Conservation (phyloP, 139 green algal species). For the Asterochloris sp. region DNA sequence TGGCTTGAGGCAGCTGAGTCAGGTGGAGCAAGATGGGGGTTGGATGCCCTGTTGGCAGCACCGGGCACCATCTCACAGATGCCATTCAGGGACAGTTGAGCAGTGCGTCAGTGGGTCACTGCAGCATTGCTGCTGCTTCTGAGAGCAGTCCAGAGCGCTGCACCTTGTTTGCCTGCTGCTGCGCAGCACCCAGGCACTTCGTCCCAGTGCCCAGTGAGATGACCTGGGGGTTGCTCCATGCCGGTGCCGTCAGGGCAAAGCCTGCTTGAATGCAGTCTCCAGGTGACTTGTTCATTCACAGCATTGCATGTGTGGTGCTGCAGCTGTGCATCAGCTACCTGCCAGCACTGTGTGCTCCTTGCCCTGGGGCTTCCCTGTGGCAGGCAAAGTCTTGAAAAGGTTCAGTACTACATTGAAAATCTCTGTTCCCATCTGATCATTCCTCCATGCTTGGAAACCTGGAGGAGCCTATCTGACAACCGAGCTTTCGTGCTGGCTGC, state of each 20-base stretch:
- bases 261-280: background rate
- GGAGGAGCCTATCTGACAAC: no score
- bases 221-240: conserved; percentile 6
- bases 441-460: conserved; percentile 16
- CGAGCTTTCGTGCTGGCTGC: no score
- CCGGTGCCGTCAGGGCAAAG: background rate
- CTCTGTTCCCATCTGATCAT: background rate
- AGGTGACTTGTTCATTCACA: background rate
- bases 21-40: background rate
- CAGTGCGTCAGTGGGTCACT: no score
- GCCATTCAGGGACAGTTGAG: background rate
- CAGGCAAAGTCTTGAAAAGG: conserved; percentile 46
- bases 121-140: background rate
- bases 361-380: conserved; percentile 72
- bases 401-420: conserved; percentile 30
- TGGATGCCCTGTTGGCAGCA: background rate
- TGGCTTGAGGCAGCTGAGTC: background rate
- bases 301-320: background rate
- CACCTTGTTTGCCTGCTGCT: conserved; percentile 13
- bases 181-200: conserved; percentile 64
- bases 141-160: background rate
- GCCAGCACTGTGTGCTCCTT: conserved; percentile 79
- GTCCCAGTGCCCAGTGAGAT: conserved; percentile 77
- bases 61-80: background rate
- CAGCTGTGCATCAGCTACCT: conserved; percentile 18